Evolutionary conservation across 2,329 filamentous ascomycete genomes (phyloP).

Genomic region (Cladophialophora exuberans): DNA sequence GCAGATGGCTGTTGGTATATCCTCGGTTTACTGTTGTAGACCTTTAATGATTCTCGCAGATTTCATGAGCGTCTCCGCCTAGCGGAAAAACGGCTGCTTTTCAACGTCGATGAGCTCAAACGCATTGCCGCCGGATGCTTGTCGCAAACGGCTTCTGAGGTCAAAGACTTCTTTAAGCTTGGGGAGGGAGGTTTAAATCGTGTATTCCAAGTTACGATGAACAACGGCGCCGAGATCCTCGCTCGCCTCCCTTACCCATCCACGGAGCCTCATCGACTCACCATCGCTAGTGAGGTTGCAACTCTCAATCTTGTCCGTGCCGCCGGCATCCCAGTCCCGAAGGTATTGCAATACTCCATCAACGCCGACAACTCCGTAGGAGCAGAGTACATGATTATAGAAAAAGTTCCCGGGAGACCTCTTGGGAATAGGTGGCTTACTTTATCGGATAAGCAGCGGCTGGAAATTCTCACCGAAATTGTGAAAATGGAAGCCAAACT

Average conservation of each 20-base stretch:
- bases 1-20: too few relatives aligned
- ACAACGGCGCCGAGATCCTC: constrained; percentile 36
- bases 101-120: constrained; percentile 32
- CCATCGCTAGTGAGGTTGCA: constrained; percentile 45
- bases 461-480: too few relatives aligned
- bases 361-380: constrained; percentile 42
- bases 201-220: constrained; percentile 37
- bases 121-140: constrained; percentile 24
- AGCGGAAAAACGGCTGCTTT: too few relatives aligned
- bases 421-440: constrained; percentile 26
- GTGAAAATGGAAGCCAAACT: too few relatives aligned
- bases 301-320: constrained; percentile 39
- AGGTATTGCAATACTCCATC: constrained; percentile 41
- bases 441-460: too few relatives aligned
- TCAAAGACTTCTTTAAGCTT: constrained; percentile 37
- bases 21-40: too few relatives aligned
- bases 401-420: constrained; percentile 39
- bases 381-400: constrained; percentile 46
- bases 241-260: constrained; percentile 41
- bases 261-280: constrained; percentile 35
- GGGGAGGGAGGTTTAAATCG: constrained; percentile 44
- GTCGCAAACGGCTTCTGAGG: constrained; percentile 16
- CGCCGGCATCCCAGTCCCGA: constrained; percentile 41
- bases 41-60: too few relatives aligned
- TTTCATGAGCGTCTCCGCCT: too few relatives aligned